Conservation (phyloP, 1,284 basidiomycete species). For the Trichosporon sp. region DNA sequence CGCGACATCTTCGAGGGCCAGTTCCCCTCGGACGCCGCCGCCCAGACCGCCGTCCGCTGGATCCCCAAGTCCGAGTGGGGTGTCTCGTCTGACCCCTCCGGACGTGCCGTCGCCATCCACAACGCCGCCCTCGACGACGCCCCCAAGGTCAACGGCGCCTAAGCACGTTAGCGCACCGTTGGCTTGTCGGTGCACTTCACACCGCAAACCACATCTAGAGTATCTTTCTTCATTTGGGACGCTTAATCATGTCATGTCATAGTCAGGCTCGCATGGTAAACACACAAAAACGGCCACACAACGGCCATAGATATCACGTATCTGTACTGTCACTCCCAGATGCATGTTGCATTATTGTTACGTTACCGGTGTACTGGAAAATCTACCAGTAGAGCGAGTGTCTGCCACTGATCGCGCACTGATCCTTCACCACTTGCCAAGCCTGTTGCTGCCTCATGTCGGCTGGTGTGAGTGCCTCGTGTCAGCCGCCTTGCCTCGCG, state of each 20-base stretch:
- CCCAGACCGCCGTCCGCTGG: conserved; percentile 92
- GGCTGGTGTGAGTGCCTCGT: too few relatives aligned
- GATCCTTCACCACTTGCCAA: too few relatives aligned
- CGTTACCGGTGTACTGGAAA: neutral
- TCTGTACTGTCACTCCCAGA: conserved; percentile 19
- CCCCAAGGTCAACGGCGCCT: conserved; percentile 20
- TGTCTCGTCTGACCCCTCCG: conserved; percentile 90
- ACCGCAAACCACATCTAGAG: neutral
- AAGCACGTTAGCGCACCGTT: neutral
- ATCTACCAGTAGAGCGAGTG: too few relatives aligned
- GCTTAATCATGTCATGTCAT: conserved; percentile 16
- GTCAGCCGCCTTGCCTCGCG: too few relatives aligned
- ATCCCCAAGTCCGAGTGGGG: conserved; percentile 93
- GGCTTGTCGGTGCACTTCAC: too few relatives aligned
- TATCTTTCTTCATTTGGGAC: conserved; percentile 8
- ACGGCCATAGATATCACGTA: conserved; percentile 10
- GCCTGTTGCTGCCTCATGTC: too few relatives aligned
- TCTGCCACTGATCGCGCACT: too few relatives aligned
- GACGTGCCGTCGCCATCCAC: conserved; percentile 93
- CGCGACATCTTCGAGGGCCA: conserved; percentile 87
- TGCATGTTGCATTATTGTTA: conserved; percentile 20
- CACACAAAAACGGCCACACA: neutral
- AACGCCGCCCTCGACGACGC: conserved; percentile 73
- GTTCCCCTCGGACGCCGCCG: conserved; percentile 85
- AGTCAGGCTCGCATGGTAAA: neutral